Base-by-base conservation (phyloP, 257 asterid genomes). In the Salvia hispanica region DNA sequence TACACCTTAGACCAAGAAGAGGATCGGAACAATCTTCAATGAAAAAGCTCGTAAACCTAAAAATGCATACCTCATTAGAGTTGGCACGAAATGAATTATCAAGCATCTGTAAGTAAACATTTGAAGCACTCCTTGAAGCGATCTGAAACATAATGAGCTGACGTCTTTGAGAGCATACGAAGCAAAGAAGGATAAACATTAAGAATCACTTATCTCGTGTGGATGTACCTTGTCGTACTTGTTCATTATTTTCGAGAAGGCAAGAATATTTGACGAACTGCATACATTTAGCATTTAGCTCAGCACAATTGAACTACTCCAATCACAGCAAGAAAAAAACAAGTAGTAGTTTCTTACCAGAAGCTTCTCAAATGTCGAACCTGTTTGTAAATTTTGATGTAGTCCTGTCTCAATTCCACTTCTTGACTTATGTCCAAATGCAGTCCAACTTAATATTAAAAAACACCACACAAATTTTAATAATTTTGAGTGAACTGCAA, bases 81-180 rank as follows among this genome's bases (percentile, higher is more conserved):
- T 77, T 80, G 51, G 95, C 88, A 37, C 84, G 85, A 51, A 58
- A 77, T 8, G 97, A 91, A n/a, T 64, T 83, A 13, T 88, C 95
- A 48, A 88, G 81, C 96, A 82, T 88, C 11, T 85, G 78, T 48
- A 88, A 42, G 77, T 83, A 91, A 15, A 88, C 57, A 64, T 79
- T 85, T 7, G 96, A 84, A 77, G 92, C 96, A 67, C 70, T 80
- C 78, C 95, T 86, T 44, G 95, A 84, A 18, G 97, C 79, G n/a
- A 88, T 71, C 96, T 87, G 83, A 72, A 72, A 10, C 34, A 21
- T 18, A 48, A 70, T 15, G 66, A 54, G 47, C 14, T 31, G 12
- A 55, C 12, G 13, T 54, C 33, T 25, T 25, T 13, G 2, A 64
- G 50, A 51, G 6, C 16, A 9, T 13, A 54, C n/a, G 37, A 50